These are phyloP conservation scores for Fraxinus nigra DNA, from an alignment of 305 asterid species.

Conservation along the genomic window DNA sequence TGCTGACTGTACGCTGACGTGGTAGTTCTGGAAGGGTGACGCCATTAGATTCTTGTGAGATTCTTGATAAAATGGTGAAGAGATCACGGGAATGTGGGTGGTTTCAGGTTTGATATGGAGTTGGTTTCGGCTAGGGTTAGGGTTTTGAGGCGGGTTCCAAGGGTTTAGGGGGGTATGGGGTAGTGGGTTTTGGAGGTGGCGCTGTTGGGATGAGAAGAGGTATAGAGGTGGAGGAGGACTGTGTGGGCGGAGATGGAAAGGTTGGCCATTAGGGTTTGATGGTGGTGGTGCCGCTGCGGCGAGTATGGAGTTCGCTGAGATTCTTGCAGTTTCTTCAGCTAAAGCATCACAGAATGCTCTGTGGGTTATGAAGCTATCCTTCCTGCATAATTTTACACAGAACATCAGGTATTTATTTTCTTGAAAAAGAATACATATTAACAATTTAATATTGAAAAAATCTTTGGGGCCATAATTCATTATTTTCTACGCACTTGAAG, in stretches of 20 bases:
- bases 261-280: constrained; percentile 29
- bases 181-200: constrained; percentile 12
- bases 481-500: background rate
- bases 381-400: constrained; percentile 36
- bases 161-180: constrained; percentile 19
- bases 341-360: constrained; percentile 88
- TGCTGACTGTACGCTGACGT: background rate
- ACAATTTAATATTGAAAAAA: background rate
- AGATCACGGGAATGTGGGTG: constrained; percentile 35
- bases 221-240: constrained; percentile 17
- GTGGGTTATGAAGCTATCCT: constrained; percentile 79
- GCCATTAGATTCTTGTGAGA: constrained; percentile 3
- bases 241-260: constrained; percentile 27
- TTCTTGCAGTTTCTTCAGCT: constrained; percentile 78
- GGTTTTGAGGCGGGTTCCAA: constrained; percentile 54
- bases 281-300: background rate
- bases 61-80: constrained; percentile 44
- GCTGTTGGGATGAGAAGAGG: constrained; percentile 35
- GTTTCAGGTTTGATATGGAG: constrained; percentile 53
- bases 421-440: background rate
- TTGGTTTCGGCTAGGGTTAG: constrained; percentile 29
- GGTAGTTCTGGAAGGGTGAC: constrained; percentile 35
- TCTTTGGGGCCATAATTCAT: background rate
- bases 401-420: background rate
- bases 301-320: constrained; percentile 51